phyloP scores from a whole-genome alignment of 2,329 filamentous ascomycete species.

The Chaetomium olivaceum region DNA sequence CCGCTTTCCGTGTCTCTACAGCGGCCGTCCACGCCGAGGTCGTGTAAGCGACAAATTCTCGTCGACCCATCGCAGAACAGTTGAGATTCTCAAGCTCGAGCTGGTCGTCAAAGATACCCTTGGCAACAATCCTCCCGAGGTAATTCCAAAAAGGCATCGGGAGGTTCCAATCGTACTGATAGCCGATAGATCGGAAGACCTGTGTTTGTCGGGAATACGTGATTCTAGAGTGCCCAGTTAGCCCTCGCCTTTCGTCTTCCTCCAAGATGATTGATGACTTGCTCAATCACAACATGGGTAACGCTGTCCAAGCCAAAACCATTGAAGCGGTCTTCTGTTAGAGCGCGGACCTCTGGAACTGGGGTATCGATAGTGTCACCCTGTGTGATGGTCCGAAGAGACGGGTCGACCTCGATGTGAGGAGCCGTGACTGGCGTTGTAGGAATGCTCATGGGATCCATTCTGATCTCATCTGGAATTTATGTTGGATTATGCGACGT shows the following conservation, averaged over 20 bases:
- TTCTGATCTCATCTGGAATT: background rate
- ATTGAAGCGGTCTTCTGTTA: slow-evolving; percentile 8
- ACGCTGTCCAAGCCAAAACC: slow-evolving; percentile 8
- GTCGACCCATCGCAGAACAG: slow-evolving; percentile 7
- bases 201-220: slow-evolving; percentile 14
- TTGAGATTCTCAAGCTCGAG: slow-evolving; percentile 14
- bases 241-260: background rate
- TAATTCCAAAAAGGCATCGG: slow-evolving; percentile 21
- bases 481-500: background rate
- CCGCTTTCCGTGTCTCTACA: slow-evolving; percentile 3
- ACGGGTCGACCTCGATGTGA: slow-evolving; percentile 10
- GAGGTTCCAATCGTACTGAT: slow-evolving; percentile 20
- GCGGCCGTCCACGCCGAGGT: slow-evolving; percentile 14
- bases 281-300: slow-evolving; percentile 22
- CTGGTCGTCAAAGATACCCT: slow-evolving; percentile 15
- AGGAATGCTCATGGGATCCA: slow-evolving; percentile 11
- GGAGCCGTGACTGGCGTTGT: slow-evolving; percentile 4
- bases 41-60: slow-evolving; percentile 20
- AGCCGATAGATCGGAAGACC: slow-evolving; percentile 18
- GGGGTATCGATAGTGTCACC: slow-evolving; percentile 11
- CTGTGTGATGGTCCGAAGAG: slow-evolving; percentile 14
- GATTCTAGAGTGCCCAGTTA: slow-evolving; percentile 11
- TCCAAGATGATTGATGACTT: background rate
- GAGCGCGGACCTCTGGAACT: slow-evolving; percentile 16
- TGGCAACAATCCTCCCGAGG: slow-evolving; percentile 16